Conservation (phyloP, 352 stramenopile species). For the Phytophthora quininea region DNA sequence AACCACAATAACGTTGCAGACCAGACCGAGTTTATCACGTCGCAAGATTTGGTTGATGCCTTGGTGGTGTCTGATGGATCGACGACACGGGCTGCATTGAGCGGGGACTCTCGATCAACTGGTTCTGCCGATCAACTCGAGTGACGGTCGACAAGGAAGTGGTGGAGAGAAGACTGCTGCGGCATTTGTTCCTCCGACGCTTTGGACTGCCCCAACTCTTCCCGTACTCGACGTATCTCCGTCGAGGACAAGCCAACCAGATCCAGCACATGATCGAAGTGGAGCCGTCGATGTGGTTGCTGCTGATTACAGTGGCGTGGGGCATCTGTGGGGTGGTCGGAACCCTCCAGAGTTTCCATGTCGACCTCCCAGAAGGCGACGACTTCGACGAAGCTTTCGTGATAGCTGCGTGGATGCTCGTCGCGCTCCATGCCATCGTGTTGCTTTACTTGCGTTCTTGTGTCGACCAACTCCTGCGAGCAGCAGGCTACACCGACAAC, state of each 20-base stretch:
- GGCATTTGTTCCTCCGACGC: constrained; percentile 44
- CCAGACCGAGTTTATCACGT: constrained; percentile 47
- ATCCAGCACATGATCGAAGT: constrained; percentile 80
- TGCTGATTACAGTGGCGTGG: constrained; percentile 50
- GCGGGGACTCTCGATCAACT: not conserved
- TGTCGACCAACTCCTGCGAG: constrained; percentile 21
- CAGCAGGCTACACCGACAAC: constrained; percentile 31
- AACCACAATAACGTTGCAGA: constrained; percentile 43
- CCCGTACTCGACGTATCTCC: too few relatives aligned
- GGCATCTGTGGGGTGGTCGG: constrained; percentile 31
- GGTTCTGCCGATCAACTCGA: constrained; percentile 4
- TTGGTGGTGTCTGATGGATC: not conserved
- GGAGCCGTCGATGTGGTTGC: constrained; percentile 61
- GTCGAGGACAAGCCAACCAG: constrained; percentile 67
- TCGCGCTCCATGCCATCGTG: constrained; percentile 23
- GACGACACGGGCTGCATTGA: not conserved
- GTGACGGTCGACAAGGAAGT: constrained; percentile 18
- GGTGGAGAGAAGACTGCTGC: constrained; percentile 43
- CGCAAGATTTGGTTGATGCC: constrained; percentile 38
- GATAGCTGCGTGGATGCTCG: too few relatives aligned
- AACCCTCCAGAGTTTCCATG: constrained; percentile 11
- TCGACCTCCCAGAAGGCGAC: constrained; percentile 6
- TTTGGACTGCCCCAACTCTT: constrained; percentile 57
- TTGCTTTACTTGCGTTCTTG: constrained; percentile 43
- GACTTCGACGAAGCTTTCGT: too few relatives aligned